Evolutionary conservation across 1,139 yeast genomes (phyloP), one percentile per base, ranked within the genome.

Genomic region (Taphrina confusa): DNA sequence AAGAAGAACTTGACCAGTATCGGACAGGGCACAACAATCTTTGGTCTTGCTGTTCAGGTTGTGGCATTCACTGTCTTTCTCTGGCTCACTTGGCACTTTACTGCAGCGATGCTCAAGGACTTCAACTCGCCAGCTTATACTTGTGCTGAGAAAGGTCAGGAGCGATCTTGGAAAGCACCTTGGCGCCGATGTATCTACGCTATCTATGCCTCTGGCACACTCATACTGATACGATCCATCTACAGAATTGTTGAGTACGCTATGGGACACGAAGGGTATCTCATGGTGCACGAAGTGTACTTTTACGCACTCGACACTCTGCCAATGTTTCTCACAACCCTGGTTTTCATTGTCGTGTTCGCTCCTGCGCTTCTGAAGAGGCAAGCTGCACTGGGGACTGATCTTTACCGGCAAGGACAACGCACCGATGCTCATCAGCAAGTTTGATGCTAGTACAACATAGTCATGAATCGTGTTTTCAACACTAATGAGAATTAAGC

Each of bases 241-340:
- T 91, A 88, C 73, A 80, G 97, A 73, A 82, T 89, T 58, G 81
- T 82, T 20, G 97, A 91, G 72, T 78, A 90, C 63, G 76, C 85
- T 1, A 81, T 85, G 68, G 96, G 97, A 14, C 89, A 90, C 82
- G 60, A 68, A 2, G 95, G 96, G 0, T 80, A 76, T 65, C 76
- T 90, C 65, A 84, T 88, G 62, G 72, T 75, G 0, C 84, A 84
- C 67, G 97, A 91, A 72, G 79, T 79, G 36, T 89, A 80, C 72
- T 80, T 91, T 66, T 79, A 91, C 78, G 80, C 83, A 9, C 77
- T 91, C 47, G 97, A 91, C 69, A 87, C 90, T 0, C 69, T 85
- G 28, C 82, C 88, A 88, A 78, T 88, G 67, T 70, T 57, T 37
- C 45, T 50, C 46, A 50, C 42, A 18, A 30, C 42, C 9, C n/a